phyloP scores from a whole-genome alignment of 2,329 filamentous ascomycete genomes.

The Anthostomella pinea region DNA sequence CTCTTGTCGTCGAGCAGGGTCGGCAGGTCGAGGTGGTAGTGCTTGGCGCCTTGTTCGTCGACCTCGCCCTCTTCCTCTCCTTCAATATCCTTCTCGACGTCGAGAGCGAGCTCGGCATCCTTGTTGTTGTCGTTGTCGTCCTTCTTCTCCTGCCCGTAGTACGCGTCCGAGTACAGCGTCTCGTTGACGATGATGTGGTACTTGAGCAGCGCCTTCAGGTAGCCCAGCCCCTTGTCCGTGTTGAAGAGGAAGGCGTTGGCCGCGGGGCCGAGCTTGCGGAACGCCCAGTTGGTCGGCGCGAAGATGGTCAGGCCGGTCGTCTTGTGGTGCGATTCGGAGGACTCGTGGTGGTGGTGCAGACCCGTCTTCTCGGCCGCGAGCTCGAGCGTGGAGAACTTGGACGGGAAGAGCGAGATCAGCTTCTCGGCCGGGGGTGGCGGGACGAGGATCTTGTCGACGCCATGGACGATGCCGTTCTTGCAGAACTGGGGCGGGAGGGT shows the following conservation, averaged over 20 bases:
- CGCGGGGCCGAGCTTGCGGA: conserved; percentile 65
- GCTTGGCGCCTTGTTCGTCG: conserved; percentile 38
- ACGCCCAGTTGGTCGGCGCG: conserved; percentile 79
- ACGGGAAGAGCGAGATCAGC: conserved; percentile 62
- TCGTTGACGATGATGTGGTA: conserved; percentile 34
- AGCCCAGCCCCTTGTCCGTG: conserved; percentile 68
- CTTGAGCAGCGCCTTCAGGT: conserved; percentile 64
- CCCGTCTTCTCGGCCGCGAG: conserved; percentile 74
- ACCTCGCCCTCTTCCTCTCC: conserved; percentile 29
- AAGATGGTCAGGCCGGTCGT: conserved; percentile 72
- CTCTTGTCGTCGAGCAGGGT: conserved; percentile 66
- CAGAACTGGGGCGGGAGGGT: conserved; percentile 47
- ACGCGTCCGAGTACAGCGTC: conserved; percentile 71
- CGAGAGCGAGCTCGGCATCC: neutral
- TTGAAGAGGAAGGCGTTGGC: conserved; percentile 85
- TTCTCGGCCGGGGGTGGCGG: conserved; percentile 64
- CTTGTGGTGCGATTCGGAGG: conserved; percentile 39
- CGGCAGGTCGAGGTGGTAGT: conserved; percentile 67
- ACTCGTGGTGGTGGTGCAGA: conserved; percentile 42
- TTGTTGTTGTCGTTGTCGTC: conserved; percentile 26
- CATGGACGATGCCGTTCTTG: conserved; percentile 80
- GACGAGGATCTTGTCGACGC: conserved; percentile 69
- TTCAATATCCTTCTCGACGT: conserved; percentile 27
- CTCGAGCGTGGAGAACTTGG: conserved; percentile 74
- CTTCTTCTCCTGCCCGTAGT: conserved; percentile 57